These are phyloP conservation scores for Neofusicoccum sp. DNA, from an alignment of 2,329 filamentous ascomycete species.

Conservation along the genomic window DNA sequence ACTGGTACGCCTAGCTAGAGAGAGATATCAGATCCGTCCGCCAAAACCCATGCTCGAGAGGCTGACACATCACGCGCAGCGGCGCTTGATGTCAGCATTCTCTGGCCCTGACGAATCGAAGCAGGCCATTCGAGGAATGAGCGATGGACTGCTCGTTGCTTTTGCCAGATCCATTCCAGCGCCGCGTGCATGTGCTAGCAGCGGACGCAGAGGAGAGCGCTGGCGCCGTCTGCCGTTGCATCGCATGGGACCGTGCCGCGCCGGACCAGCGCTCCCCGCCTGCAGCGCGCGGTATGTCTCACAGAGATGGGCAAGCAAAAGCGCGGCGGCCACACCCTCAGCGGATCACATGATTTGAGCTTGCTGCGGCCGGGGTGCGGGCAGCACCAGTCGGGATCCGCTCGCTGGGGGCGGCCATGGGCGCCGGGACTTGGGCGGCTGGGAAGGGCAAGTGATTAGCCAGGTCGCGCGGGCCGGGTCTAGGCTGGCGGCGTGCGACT, in stretches of 20 bases:
- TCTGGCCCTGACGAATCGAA: constrained; percentile 7
- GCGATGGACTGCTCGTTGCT: not conserved
- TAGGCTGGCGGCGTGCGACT: not conserved
- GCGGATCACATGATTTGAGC: constrained; percentile 1
- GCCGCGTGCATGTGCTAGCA: not conserved
- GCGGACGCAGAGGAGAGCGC: not conserved
- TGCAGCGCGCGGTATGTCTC: not conserved
- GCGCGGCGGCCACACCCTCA: not conserved
- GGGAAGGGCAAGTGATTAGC: not conserved
- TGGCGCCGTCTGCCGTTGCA: not conserved
- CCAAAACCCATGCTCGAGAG: not conserved
- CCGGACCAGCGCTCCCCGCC: not conserved
- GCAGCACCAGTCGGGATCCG: constrained; percentile 2
- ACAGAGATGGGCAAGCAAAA: not conserved
- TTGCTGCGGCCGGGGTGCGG: constrained; percentile 4
- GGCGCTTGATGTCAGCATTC: constrained; percentile 4
- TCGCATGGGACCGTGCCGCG: constrained; percentile 4
- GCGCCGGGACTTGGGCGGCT: not conserved
- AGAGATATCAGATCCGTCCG: too few relatives aligned
- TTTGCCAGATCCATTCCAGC: constrained; percentile 1
- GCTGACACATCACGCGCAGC: not conserved
- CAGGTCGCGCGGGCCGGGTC: not conserved
- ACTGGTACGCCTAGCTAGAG: too few relatives aligned
- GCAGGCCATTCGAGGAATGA: not conserved
- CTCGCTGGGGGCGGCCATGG: not conserved